These are phyloP conservation scores for Verticillium tricorpus DNA, from an alignment of 2,329 filamentous ascomycete species.

Conservation along the genomic window DNA sequence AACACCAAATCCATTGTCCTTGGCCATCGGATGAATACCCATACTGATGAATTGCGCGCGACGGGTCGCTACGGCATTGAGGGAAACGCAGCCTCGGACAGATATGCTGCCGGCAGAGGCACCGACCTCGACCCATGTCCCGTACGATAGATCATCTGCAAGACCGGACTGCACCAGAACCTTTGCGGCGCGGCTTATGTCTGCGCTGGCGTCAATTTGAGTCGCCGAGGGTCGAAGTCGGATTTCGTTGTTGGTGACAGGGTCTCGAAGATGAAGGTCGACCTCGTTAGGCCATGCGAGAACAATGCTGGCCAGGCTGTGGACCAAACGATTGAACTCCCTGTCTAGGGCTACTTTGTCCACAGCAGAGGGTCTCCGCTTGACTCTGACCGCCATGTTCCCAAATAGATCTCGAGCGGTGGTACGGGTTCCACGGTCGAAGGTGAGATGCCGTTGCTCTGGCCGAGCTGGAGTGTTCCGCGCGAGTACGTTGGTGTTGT, in stretches of 20 bases:
- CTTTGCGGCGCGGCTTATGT: conserved; percentile 5
- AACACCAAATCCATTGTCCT: conserved; percentile 53
- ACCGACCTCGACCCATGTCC: conserved; percentile 66
- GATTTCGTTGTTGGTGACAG: conserved; percentile 27
- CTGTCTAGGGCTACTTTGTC: conserved; percentile 49
- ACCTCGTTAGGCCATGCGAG: conserved; percentile 61
- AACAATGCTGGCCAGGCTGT: conserved; percentile 57
- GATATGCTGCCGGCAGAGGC: conserved; percentile 59
- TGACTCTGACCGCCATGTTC: conserved; percentile 84
- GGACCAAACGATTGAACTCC: conserved; percentile 62
- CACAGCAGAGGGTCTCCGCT: conserved; percentile 60
- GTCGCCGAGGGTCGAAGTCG: conserved; percentile 24
- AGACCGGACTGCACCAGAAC: conserved; percentile 55
- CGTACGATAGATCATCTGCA: conserved; percentile 44
- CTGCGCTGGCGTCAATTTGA: background rate
- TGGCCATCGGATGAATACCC: conserved; percentile 62
- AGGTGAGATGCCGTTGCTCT: conserved; percentile 51
- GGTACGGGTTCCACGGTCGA: conserved; percentile 69
- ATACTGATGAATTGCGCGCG: conserved; percentile 77
- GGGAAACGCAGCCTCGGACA: conserved; percentile 68
- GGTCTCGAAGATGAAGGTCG: conserved; percentile 55
- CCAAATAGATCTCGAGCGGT: conserved; percentile 80
- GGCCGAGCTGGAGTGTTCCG: conserved; percentile 58
- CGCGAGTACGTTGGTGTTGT: conserved; percentile 62
- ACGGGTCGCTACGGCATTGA: conserved; percentile 65